Percentiles rank a stretch among this genome's conserved stretches.
Conservation (phyloP, 2,329 filamentous ascomycete species). For the Cordyceps fumosorosea region DNA sequence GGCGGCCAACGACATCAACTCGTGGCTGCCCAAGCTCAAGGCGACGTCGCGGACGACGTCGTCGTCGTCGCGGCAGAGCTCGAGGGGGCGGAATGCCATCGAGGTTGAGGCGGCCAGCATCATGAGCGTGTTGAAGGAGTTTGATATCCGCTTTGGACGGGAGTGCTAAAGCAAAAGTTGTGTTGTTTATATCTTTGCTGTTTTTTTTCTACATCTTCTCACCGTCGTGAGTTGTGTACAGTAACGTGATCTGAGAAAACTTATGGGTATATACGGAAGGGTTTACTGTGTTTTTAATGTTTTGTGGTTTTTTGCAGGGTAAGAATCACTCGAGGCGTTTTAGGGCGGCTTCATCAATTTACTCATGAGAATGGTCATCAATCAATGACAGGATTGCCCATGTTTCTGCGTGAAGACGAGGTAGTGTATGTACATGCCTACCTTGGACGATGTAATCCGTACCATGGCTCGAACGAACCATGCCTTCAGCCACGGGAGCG, state of each 20-base stretch:
- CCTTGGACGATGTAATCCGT: too few species aligned
- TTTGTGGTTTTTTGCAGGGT: background rate
- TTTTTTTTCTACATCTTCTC: background rate
- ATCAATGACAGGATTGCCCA: too few species aligned
- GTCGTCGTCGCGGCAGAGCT: constrained; percentile 20
- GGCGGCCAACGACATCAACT: constrained; percentile 66
- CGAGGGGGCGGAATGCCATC: constrained; percentile 49
- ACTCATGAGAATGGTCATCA: background rate
- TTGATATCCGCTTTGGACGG: constrained; percentile 65
- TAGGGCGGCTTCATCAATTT: background rate
- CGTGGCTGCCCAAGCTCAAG: constrained; percentile 68
- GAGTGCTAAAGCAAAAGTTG: constrained; percentile 23
- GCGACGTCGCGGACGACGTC: constrained; percentile 40
- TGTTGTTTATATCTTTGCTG: background rate
- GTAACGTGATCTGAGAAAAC: background rate
- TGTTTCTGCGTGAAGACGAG: too few species aligned
- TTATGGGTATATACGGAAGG: background rate
- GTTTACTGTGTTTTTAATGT: background rate
- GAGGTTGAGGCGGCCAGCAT: constrained; percentile 79
- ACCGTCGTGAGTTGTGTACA: background rate
- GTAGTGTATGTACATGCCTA: too few species aligned
- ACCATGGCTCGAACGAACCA: too few species aligned
- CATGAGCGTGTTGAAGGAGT: constrained; percentile 77
- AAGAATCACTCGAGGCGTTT: background rate
- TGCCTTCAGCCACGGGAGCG: too few species aligned